Evolutionary conservation across 2,329 filamentous ascomycete genomes (phyloP).

Genomic region (Verticillium nonalfalfae): DNA sequence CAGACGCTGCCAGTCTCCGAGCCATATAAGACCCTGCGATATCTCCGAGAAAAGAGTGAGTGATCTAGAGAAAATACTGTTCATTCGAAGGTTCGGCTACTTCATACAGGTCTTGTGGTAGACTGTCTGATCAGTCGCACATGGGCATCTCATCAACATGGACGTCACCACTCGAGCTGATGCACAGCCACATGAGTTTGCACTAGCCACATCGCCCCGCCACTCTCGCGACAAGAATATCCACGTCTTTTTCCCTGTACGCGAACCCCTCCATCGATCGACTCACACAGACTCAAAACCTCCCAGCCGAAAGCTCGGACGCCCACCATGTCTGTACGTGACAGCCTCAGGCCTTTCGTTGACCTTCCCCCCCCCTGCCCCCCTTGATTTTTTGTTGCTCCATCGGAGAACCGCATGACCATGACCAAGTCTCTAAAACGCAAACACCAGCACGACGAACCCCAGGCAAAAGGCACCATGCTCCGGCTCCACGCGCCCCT

Average conservation of each 20-base stretch:
- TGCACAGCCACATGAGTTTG: not conserved
- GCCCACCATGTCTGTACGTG: not conserved
- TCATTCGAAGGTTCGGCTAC: no score
- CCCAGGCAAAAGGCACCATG: slow-evolving; percentile 27
- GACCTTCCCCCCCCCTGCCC: not conserved
- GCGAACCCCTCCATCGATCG: not conserved
- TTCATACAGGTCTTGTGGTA: no score
- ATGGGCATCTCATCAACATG: no score
- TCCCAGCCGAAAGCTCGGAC: slow-evolving; percentile 1
- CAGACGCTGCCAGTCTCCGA: no score
- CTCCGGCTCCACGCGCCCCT: slow-evolving; percentile 69
- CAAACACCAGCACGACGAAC: not conserved
- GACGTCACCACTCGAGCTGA: not conserved
- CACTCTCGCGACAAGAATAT: not conserved
- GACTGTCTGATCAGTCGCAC: no score
- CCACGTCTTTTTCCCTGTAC: not conserved
- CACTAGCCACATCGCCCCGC: not conserved
- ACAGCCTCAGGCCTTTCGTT: not conserved
- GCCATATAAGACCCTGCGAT: no score
- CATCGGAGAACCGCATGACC: not conserved
- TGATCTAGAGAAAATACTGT: no score
- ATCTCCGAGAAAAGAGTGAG: no score
- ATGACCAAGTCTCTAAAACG: not conserved
- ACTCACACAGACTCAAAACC: slow-evolving; percentile 1
- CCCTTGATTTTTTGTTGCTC: not conserved